phyloP scores from a whole-genome alignment of 371 early-diverging fungal species.

The Zopfochytrium polystomum region DNA sequence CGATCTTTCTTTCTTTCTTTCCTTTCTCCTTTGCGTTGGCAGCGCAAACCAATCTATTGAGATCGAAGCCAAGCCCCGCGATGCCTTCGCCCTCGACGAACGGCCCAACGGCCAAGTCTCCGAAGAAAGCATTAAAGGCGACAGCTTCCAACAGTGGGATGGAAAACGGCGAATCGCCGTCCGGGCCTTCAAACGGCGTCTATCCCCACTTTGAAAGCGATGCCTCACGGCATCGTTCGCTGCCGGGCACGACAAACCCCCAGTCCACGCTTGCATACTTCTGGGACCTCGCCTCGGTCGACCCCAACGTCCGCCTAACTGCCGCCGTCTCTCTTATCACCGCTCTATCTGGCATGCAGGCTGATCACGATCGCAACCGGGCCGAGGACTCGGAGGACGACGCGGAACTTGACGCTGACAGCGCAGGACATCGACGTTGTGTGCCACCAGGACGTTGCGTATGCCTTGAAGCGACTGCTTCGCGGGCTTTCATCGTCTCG shows the following conservation, averaged over 20 bases:
- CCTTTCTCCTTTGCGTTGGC: conserved; percentile 19
- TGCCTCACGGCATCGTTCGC: too few relatives aligned
- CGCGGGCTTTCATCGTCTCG: conserved; percentile 84
- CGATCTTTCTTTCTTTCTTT: conserved; percentile 17
- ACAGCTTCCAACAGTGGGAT: too few relatives aligned
- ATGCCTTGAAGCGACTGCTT: conserved; percentile 83
- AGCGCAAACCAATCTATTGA: conserved; percentile 5
- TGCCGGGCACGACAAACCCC: too few relatives aligned
- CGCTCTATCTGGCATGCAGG: conserved; percentile 54
- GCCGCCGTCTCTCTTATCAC: conserved; percentile 59
- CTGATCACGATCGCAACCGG: conserved; percentile 31
- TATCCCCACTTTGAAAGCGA: too few relatives aligned
- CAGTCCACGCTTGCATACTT: conserved; percentile 51
- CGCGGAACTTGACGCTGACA: conserved; percentile 55
- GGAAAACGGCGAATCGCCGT: too few relatives aligned
- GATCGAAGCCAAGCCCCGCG: not conserved
- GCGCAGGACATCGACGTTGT: conserved; percentile 60
- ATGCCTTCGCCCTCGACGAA: not conserved
- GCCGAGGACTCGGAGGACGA: conserved; percentile 17
- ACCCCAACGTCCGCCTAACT: conserved; percentile 53
- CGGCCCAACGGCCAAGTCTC: too few relatives aligned
- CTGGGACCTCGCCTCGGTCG: conserved; percentile 66
- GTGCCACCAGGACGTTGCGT: conserved; percentile 74
- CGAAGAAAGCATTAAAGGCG: too few relatives aligned
- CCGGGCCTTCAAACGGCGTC: too few relatives aligned